Evolutionary conservation across 1,284 basidiomycete genomes (phyloP), one percentile per base, ranked within the genome.

Genomic region (Mycena sp.): DNA sequence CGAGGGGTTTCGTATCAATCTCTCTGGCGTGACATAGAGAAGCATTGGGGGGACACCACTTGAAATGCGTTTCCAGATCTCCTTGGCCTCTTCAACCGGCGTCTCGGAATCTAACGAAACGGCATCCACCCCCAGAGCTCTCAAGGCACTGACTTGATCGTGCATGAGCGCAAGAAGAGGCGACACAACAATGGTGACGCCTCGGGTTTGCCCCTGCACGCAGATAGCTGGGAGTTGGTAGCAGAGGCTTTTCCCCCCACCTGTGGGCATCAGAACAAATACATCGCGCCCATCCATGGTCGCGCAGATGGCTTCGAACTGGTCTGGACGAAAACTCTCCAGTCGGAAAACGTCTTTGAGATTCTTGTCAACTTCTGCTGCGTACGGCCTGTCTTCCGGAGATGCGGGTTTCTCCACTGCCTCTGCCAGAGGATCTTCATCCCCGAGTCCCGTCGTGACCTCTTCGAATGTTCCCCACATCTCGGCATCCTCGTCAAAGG

Each of bases 191-290:
- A 99, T 83, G 0, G 96, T 96, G 2, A 98, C 87, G 14, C 92
- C 92, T 51, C 78, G 80, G 0, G 92, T 93, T 69, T 78, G 84
- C 2, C 93, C 94, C 1, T 78, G 79, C 38, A 82, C 81, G 72
- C 94, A 91, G 19, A 98, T 83, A 1, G 96, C 96, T 0, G 97
- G 97, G 0, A 99, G 85, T 71, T 92, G 90, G 71, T 87, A 96
- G 69, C 92, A 95, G 40, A 96, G 79, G 70, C 89, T 92, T 79
- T 99, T 99, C 0, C 96, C 97, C 6, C 96, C 97, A 28, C 97
- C 97, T 0, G 97, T 99, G 0, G 98, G 97, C 89, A 98, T 97
- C 7, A 99, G 84, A 17, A 98, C 94, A 68, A 99, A 95, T 10
- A 95, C 94, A 72, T 99, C 96, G 51, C 83, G 85, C 3, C 92